A percentile compares a stretch with the other conserved stretches of the same genome.
phyloP scores from a whole-genome alignment of 345 rosid species.

The Odontarrhena argentea region DNA sequence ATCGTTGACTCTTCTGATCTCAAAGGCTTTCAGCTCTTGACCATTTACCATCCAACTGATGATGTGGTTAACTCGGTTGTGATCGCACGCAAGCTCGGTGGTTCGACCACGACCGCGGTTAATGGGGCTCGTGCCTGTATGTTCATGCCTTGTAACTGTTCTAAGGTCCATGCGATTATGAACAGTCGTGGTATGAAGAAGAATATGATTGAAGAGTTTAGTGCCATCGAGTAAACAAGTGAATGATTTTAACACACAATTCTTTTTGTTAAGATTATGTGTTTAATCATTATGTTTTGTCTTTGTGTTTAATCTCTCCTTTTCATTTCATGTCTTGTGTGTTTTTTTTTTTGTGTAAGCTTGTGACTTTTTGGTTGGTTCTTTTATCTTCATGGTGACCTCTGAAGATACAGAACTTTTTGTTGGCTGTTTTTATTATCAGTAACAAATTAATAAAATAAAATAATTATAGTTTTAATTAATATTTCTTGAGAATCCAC shows the following conservation, averaged over 20 bases:
- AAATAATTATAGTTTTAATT: neutral
- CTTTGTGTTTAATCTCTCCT: conserved; percentile 19
- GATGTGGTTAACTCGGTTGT: conserved; percentile 83
- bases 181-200: conserved; percentile 53
- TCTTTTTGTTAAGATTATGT: conserved; percentile 2
- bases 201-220: conserved; percentile 56
- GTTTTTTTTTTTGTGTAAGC: conserved; percentile 5
- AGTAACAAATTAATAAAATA: neutral
- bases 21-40: conserved; percentile 70
- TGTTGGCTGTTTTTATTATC: conserved; percentile 16
- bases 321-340: conserved; percentile 21
- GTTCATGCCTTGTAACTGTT: conserved; percentile 60
- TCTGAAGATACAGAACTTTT: conserved; percentile 22
- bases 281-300: conserved; percentile 13
- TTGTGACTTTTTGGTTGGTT: conserved; percentile 29
- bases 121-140: conserved; percentile 30
- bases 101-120: conserved; percentile 22
- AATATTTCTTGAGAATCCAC: conserved; percentile 8
- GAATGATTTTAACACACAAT: neutral
- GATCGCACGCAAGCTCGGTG: conserved; percentile 63
- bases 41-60: conserved; percentile 78
- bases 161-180: conserved; percentile 59
- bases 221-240: conserved; percentile 35
- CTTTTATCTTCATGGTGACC: conserved; percentile 11
- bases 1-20: conserved; percentile 65